Evolutionary conservation across 116 monocot species (phyloP), one percentile per base, ranked within the genome.

Genomic region (Papilionanthe hybrid): DNA sequence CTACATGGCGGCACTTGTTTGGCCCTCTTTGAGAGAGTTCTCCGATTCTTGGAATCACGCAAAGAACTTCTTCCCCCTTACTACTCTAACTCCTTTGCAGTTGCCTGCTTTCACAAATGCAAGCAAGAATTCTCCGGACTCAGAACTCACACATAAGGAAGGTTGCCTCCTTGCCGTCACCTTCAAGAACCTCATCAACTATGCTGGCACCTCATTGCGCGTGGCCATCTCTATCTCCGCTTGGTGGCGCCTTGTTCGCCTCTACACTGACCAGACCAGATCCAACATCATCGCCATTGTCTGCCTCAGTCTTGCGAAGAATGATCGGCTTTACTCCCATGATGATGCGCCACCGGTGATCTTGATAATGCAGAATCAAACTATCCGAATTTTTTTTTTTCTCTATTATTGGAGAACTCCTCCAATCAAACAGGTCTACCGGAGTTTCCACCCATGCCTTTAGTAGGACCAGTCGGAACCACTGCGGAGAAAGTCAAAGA

Each of bases 261-360:
- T 98, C 48, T 98, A 98, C 88, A 88, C 90, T 48, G 97, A 98
- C 87, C 97, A 93, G 79, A 98, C 97, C 25, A 91, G 91, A 58
- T 68, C 89, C 72, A 98, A 98, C 83, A 84, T 98, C 75, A 88
- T 90, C 17, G 77, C 78, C 44, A 48, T 72, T 58, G 81, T 98
- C 28, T 19, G 63, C 53, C 88, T 98, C 50, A 94, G 97, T 49
- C 55, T 43, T 17, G 97, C 88, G 86, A 92, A 90, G 80, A 84
- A 74, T n/a, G n/a, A n/a, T n/a, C n/a, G n/a, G n/a, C n/a, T n/a
- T n/a, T n/a, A n/a, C n/a, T n/a, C n/a, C n/a, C n/a, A n/a, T n/a
- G n/a, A n/a, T n/a, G n/a, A n/a, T n/a, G n/a, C n/a, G 32, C 71
- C 3, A 15, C 71, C 2, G 41, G 71, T 37, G 41, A 71, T 37